phyloP scores from a whole-genome alignment of 176 grass and related monocot genomes.

The Avena atlantica region DNA sequence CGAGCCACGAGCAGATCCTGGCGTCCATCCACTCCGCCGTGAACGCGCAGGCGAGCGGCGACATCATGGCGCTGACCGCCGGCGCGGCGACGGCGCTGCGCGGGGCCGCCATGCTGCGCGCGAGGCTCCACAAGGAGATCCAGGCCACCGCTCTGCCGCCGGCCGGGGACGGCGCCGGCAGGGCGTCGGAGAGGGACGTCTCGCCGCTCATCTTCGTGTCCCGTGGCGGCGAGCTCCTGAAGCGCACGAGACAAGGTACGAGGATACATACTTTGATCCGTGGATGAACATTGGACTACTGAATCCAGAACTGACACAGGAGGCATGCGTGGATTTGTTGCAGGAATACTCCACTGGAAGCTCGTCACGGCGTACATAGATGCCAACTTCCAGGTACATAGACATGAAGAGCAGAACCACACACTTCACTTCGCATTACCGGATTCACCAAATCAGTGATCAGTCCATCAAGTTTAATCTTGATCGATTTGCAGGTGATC shows the following conservation, averaged over 20 bases:
- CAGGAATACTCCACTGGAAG: conserved; percentile 95
- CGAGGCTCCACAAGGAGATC: conserved; percentile 86
- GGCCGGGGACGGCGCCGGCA: conserved; percentile 41
- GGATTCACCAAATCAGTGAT: too few species aligned
- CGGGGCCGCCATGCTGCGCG: conserved; percentile 75
- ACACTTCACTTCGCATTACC: too few species aligned
- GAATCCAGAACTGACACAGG: background rate
- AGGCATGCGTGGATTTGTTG: background rate
- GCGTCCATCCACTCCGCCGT: conserved; percentile 80
- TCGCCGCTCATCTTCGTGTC: conserved; percentile 79
- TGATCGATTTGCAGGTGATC: too few species aligned
- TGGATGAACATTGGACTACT: background rate
- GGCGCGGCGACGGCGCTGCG: conserved; percentile 90
- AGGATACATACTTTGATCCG: background rate
- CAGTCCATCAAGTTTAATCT: too few species aligned
- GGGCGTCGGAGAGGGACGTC: conserved; percentile 58
- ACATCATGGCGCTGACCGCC: conserved; percentile 90
- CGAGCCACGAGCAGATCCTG: conserved; percentile 83
- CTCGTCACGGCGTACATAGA: conserved; percentile 77
- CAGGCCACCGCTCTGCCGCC: conserved; percentile 57
- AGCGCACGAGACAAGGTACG: conserved; percentile 84
- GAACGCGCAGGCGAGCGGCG: conserved; percentile 83
- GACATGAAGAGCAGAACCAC: too few species aligned
- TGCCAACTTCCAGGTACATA: conserved; percentile 69
- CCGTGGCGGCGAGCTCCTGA: conserved; percentile 84